Base-by-base conservation (phyloP, 1,284 basidiomycete species). In the Papiliotrema terrestris region DNA sequence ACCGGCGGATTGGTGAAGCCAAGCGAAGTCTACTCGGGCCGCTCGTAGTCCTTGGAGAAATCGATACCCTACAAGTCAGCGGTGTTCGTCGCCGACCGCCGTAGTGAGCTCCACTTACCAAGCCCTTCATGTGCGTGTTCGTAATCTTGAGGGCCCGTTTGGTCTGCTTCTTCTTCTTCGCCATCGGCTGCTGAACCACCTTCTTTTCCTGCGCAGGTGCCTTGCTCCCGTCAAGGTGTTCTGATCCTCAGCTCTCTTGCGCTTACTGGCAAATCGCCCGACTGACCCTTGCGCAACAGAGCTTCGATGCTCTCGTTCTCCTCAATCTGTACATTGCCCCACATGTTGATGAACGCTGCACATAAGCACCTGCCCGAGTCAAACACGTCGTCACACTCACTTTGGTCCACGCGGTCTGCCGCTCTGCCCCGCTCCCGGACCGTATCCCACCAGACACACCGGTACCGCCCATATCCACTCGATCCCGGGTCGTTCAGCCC, bases 81-180 rank as follows among this genome's bases (percentile, higher is more conserved):
- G 20, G 19, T 36, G 29, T n/a, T n/a, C 19, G 29, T 25, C 9
- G 20, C 23, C 8, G 11, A 26, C n/a, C 17, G 44, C 44, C n/a
- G 44, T 45, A 5, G 44, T 23, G n/a, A 23, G 20, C 35, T 42
- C 23, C 5, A 68, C 71, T 52, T 45, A 73, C 74, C 52, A 66
- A 60, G 23, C 60, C 68, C 55, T 74, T 71, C 74, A 77, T 73
- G 59, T 77, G 75, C 20, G 68, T 68, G 52, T 77, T 77, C 25
- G 74, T 76, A 48, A 77, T 69, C 66, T 76, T 76, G 57, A 75
- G 59, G 14, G 37, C 23, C 29, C 45, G n/a, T 11, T 68, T 59
- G 54, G 65, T 68, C 63, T 71, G 68, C 56, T 66, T 68, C 62
- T 70, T 68, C 65, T 75, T 75, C 65, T 75, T 74, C 54, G 60